Evolutionary conservation across 192 early-diverging fungal species (phyloP).

Genomic region (Backusella westeae): DNA sequence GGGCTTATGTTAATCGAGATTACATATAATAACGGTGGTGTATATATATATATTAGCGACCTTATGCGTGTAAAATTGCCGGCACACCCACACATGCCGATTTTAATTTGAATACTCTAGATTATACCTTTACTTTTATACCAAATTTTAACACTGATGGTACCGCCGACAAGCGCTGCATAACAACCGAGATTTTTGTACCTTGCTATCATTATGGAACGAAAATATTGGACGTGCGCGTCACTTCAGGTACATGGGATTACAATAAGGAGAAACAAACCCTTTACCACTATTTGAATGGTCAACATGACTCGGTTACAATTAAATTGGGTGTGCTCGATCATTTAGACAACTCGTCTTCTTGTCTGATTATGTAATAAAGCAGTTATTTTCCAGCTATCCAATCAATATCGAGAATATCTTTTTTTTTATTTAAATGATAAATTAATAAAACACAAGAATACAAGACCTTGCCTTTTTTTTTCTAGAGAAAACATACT

Average conservation of each 20-base stretch:
- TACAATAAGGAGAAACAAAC: slow-evolving; percentile 69
- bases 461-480: not conserved
- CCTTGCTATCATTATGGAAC: slow-evolving; percentile 70
- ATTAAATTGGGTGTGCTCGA: not conserved
- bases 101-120: slow-evolving; percentile 60
- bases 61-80: slow-evolving; percentile 75
- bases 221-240: slow-evolving; percentile 48
- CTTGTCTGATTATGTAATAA: not conserved
- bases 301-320: not conserved
- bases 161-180: not conserved
- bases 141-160: slow-evolving; percentile 16
- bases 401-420: not conserved
- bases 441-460: not conserved
- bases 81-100: slow-evolving; percentile 58
- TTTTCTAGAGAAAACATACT: too few species aligned
- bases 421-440: not conserved
- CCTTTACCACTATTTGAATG: slow-evolving; percentile 46
- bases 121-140: slow-evolving; percentile 60
- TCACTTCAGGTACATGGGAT: slow-evolving; percentile 68
- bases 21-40: too few species aligned
- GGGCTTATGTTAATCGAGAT: not conserved
- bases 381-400: not conserved
- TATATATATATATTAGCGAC: slow-evolving; percentile 44
- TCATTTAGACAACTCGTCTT: not conserved
- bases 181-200: slow-evolving; percentile 68